Conservation (phyloP, 1,139 yeast genomes). For the Yamadazyma sp. region DNA sequence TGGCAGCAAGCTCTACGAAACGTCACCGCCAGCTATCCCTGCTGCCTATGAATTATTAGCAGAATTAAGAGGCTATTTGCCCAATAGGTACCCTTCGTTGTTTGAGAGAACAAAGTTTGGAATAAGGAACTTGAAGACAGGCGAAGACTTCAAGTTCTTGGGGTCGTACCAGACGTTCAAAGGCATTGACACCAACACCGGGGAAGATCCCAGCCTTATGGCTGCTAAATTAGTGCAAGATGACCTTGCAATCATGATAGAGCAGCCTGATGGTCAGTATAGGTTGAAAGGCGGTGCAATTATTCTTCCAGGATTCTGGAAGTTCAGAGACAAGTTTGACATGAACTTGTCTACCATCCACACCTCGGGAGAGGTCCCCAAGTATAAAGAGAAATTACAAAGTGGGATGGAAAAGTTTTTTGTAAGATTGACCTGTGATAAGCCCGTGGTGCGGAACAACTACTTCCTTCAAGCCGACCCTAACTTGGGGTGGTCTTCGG, state of each 20-base stretch:
- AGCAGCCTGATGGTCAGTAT: slow-evolving; percentile 55
- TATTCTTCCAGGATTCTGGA: slow-evolving; percentile 65
- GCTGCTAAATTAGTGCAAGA: slow-evolving; percentile 64
- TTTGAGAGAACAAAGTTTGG: slow-evolving; percentile 48
- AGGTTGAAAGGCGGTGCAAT: slow-evolving; percentile 60
- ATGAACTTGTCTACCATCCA: slow-evolving; percentile 59
- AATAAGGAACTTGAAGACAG: slow-evolving; percentile 52
- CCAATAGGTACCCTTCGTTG: slow-evolving; percentile 57
- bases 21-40: slow-evolving; percentile 50
- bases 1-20: slow-evolving; percentile 51
- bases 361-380: slow-evolving; percentile 66
- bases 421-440: slow-evolving; percentile 50
- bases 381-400: slow-evolving; percentile 56
- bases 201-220: slow-evolving; percentile 57
- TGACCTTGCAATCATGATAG: slow-evolving; percentile 67
- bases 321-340: slow-evolving; percentile 55
- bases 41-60: slow-evolving; percentile 59
- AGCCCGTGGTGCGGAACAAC: slow-evolving; percentile 64
- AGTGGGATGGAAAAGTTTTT: slow-evolving; percentile 68
- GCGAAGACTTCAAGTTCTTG: slow-evolving; percentile 35
- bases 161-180: slow-evolving; percentile 14
- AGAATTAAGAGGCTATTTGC: slow-evolving; percentile 54
- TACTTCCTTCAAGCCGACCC: slow-evolving; percentile 66
- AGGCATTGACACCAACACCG: slow-evolving; percentile 11
- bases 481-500: slow-evolving; percentile 61